Conservation (phyloP, 805 yeast species). For the Priceomyces medius region DNA sequence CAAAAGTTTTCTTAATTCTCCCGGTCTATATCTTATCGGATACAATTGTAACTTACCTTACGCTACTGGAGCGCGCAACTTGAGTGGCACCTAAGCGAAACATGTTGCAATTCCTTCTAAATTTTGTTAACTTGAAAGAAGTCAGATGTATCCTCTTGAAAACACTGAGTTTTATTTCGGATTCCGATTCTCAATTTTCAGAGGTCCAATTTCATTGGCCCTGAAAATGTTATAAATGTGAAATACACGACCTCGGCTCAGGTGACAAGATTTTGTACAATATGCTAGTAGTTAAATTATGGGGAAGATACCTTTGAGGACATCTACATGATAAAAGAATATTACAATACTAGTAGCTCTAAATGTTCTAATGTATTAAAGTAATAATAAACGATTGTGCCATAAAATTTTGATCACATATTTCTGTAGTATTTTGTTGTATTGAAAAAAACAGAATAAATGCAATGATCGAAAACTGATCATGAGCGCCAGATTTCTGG, state of each 20-base stretch:
- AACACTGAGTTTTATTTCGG: slow-evolving; percentile 5
- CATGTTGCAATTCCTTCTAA: slow-evolving; percentile 29
- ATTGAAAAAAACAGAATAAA: neutral
- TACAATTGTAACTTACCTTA: slow-evolving; percentile 47
- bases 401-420: neutral
- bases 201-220: slow-evolving; percentile 20
- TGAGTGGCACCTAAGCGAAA: slow-evolving; percentile 55
- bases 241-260: neutral
- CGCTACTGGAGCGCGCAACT: slow-evolving; percentile 49
- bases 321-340: no score
- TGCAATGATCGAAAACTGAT: neutral
- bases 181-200: slow-evolving; percentile 9
- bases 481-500: neutral
- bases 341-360: neutral
- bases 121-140: slow-evolving; percentile 1
- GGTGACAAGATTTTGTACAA: neutral
- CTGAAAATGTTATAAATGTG: neutral
- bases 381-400: neutral
- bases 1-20: neutral
- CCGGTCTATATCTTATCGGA: neutral
- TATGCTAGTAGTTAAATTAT: neutral
- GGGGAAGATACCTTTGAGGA: no score
- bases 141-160: slow-evolving; percentile 1
- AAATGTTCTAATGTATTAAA: neutral
- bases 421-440: neutral